phyloP scores from a whole-genome alignment of 495 filamentous ascomycete genomes.

The Physcia stellaris region DNA sequence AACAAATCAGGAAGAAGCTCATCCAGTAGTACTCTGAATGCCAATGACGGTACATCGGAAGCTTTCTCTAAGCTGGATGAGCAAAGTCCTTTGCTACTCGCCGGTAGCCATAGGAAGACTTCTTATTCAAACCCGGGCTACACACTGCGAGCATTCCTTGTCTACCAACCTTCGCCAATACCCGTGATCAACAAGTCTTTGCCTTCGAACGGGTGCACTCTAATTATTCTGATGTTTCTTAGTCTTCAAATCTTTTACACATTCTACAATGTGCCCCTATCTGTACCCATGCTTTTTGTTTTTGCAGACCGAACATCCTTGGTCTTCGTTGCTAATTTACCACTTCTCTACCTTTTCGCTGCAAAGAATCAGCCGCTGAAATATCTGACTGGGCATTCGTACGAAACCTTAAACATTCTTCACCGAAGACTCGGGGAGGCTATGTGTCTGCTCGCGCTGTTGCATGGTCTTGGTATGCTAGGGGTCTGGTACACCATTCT shows the following conservation, averaged over 20 bases:
- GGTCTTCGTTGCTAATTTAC: slow-evolving; percentile 43
- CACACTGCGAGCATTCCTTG: too few species aligned
- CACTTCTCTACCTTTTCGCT: slow-evolving; percentile 44
- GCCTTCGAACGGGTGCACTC: slow-evolving; percentile 37
- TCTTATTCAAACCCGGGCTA: too few species aligned
- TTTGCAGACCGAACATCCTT: slow-evolving; percentile 39
- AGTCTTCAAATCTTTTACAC: slow-evolving; percentile 42
- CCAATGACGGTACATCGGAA: too few species aligned
- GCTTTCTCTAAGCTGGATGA: slow-evolving; percentile 13
- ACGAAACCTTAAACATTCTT: slow-evolving; percentile 50
- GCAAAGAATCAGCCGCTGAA: slow-evolving; percentile 51
- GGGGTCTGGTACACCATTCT: slow-evolving; percentile 31
- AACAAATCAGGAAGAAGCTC: not conserved
- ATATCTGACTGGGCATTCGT: slow-evolving; percentile 44
- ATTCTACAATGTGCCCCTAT: slow-evolving; percentile 32
- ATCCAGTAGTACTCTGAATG: too few species aligned
- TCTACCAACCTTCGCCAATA: too few species aligned
- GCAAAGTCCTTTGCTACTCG: too few species aligned
- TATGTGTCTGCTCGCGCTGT: slow-evolving; percentile 13
- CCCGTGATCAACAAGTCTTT: too few species aligned
- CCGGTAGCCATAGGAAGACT: too few species aligned
- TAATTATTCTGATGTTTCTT: slow-evolving; percentile 34
- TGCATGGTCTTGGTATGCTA: slow-evolving; percentile 26
- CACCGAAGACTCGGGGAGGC: slow-evolving; percentile 35
- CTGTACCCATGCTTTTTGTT: slow-evolving; percentile 14